Percentiles rank a stretch among this genome's conserved stretches.
phyloP scores from a whole-genome alignment of 2,329 filamentous ascomycete genomes.

The Aspergillus udagawae region DNA sequence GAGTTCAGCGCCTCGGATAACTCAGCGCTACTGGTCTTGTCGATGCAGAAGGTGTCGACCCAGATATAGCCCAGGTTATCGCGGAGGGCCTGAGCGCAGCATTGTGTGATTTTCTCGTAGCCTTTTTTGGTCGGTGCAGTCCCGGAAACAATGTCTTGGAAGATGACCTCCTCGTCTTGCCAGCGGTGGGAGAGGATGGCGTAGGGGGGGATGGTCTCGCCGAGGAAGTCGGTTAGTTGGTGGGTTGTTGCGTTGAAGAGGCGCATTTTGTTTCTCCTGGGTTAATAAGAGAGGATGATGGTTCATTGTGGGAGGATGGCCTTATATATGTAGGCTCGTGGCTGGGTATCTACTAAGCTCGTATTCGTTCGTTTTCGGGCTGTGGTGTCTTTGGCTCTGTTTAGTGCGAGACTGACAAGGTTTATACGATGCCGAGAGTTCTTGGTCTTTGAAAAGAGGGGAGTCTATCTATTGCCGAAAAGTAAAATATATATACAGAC shows the following conservation, averaged over 20 bases:
- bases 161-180: conserved; percentile 19
- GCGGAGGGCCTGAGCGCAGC: conserved; percentile 2
- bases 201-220: conserved; percentile 12
- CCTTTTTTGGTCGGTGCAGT: background rate
- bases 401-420: too few relatives aligned
- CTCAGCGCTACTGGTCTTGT: conserved; percentile 19
- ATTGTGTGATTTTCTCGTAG: conserved; percentile 4
- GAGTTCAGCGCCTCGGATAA: conserved; percentile 19
- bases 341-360: background rate
- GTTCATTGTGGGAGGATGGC: too few relatives aligned
- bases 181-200: conserved; percentile 25
- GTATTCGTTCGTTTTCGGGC: background rate
- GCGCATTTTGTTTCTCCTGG: background rate
- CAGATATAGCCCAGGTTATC: conserved; percentile 10
- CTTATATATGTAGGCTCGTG: background rate
- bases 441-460: too few relatives aligned
- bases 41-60: conserved; percentile 22
- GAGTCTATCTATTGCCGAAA: too few relatives aligned
- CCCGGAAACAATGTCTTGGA: conserved; percentile 11
- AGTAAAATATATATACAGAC: too few relatives aligned
- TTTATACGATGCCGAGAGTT: background rate
- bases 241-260: background rate
- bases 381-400: too few relatives aligned
- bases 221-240: background rate
- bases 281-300: background rate